Evolutionary conservation across 768 basidiomycete genomes (phyloP), one percentile per base, ranked within the genome.

Genomic region (Rhizopogon vulgaris): DNA sequence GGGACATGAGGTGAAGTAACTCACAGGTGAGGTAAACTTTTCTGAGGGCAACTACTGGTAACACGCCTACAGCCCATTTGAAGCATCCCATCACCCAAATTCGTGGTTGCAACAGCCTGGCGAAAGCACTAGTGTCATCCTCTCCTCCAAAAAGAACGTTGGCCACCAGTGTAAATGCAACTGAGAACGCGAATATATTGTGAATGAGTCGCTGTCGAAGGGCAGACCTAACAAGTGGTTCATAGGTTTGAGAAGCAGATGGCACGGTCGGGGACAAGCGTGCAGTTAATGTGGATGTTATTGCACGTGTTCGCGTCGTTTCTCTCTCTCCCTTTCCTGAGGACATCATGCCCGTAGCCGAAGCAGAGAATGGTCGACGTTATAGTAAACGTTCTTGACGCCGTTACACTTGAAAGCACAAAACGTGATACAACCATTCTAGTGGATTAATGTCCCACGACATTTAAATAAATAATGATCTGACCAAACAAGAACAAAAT

Each of bases 141-240:
- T 48, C 52, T 25, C 57, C 45, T 0, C 56, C 37, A 7, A 79
- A 74, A 25, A 70, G 41, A 2, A 70, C 62, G 14, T 68, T 65
- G 1, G 73, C 68, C 5, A 61, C 60, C 69, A 80, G 82, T 6
- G 76, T 78, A 52, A 74, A 72, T 4, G 74, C 58, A 0, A 70
- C 70, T 32, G 84, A 79, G 32, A 72, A 73, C 8, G 75, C 63
- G 52, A 89, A 78, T 30, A 84, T 74, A 53, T 70, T 71, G 56
- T 74, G 72, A 22, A 77, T 68, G 6, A 87, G 77, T 38, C 86
- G 79, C 59, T 81, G 79, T 47, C 73, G 77, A 41, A 90, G 74
- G 5, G 84, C 73, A 2, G 75, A 66, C 60, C 84, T 87, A 2
- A 82, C 78, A 41, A 81, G 75, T 8, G 85, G 85, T 56, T 87